A percentile compares a stretch with the other conserved stretches of the same genome.
Conservation (phyloP, 2,329 filamentous ascomycete genomes). For the Botryotinia globosa region DNA sequence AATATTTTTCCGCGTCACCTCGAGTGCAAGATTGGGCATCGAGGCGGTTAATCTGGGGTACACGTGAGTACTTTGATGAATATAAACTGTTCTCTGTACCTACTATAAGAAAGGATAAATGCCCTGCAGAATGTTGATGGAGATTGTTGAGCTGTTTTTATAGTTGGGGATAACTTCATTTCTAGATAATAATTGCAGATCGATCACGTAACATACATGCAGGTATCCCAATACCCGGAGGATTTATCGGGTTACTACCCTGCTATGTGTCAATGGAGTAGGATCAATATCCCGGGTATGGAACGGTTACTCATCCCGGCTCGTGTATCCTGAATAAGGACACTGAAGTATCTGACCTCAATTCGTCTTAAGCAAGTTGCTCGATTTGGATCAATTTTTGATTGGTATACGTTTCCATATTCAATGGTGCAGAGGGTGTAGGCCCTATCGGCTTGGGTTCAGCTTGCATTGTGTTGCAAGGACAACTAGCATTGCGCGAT, state of each 20-base stretch:
- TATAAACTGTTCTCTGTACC: not conserved
- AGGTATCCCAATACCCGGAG: not conserved
- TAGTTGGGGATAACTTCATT: not conserved
- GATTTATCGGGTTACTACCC: not conserved
- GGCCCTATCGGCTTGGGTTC: no score
- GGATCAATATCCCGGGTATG: no score
- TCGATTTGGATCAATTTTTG: no score
- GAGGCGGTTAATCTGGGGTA: not conserved
- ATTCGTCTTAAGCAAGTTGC: no score
- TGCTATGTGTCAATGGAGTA: not conserved
- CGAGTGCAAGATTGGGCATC: not conserved
- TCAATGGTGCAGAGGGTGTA: no score
- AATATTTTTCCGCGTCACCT: not conserved
- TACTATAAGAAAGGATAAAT: not conserved
- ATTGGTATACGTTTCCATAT: no score
- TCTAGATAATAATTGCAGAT: not conserved
- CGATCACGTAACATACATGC: not conserved
- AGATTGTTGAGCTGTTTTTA: not conserved
- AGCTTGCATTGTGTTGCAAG: no score
- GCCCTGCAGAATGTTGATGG: not conserved
- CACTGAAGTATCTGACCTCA: no score
- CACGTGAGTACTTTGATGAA: not conserved
- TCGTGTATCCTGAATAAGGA: no score
- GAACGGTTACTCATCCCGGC: no score
- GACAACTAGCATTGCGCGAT: no score